A percentile compares a stretch with the other conserved stretches of the same genome.
phyloP scores from a whole-genome alignment of 345 rosid genomes.

The Linum lewisii region DNA sequence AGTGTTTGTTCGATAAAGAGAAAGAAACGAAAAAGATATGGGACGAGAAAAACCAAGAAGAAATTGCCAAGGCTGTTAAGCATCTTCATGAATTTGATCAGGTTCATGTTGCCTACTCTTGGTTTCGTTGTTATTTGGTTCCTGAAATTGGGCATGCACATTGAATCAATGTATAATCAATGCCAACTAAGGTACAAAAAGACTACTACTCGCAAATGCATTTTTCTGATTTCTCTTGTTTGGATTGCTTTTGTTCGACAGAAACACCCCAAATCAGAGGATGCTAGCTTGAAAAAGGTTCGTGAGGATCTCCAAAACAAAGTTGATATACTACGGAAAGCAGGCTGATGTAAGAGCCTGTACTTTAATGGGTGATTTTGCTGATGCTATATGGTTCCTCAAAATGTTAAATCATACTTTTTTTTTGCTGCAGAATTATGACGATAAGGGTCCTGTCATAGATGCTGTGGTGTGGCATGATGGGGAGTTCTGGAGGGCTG shows the following conservation, averaged over 20 bases:
- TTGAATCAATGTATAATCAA: too few species aligned
- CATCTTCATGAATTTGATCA: slow-evolving; percentile 63
- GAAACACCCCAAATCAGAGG: slow-evolving; percentile 71
- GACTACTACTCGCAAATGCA: background rate
- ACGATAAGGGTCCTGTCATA: slow-evolving; percentile 89
- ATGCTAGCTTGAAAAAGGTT: slow-evolving; percentile 52
- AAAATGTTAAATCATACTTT: slow-evolving; percentile 7
- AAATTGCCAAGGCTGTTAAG: slow-evolving; percentile 70
- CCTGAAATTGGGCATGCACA: background rate
- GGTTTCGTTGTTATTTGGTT: background rate
- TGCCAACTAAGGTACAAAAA: background rate
- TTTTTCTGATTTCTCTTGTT: slow-evolving; percentile 5
- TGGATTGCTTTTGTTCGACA: slow-evolving; percentile 26
- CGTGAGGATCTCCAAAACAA: slow-evolving; percentile 79
- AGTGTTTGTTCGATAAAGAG: slow-evolving; percentile 24
- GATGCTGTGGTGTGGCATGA: slow-evolving; percentile 98
- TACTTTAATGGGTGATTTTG: slow-evolving; percentile 12
- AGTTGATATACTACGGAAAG: slow-evolving; percentile 65
- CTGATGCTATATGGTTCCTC: slow-evolving; percentile 1
- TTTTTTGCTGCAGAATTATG: slow-evolving; percentile 44
- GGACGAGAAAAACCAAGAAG: slow-evolving; percentile 88
- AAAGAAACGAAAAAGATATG: slow-evolving; percentile 75
- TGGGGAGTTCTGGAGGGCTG: slow-evolving; percentile 92
- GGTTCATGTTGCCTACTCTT: slow-evolving; percentile 35
- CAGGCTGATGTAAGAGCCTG: slow-evolving; percentile 68